Conservation (phyloP, 495 filamentous ascomycete species). For the Penicillium coprophilum region DNA sequence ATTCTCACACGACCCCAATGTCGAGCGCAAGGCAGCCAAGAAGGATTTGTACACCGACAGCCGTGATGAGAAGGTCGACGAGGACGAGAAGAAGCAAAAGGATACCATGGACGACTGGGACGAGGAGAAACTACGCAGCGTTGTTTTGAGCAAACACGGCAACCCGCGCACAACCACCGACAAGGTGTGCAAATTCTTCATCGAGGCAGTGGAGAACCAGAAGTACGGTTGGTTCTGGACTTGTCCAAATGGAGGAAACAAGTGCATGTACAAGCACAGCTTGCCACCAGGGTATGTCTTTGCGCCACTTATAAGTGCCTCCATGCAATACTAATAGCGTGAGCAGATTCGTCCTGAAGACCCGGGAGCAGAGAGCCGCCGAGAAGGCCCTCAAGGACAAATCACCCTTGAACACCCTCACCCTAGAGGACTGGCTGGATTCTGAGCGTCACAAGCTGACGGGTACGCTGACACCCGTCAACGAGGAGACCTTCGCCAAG, state of each 20-base stretch:
- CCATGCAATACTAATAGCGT: conserved; percentile 24
- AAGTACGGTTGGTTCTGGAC: conserved; percentile 99
- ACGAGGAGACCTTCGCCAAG: conserved; percentile 81
- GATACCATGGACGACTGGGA: conserved; percentile 97
- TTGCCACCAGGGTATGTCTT: conserved; percentile 81
- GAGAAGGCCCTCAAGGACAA: conserved; percentile 99
- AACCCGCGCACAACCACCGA: conserved; percentile 96
- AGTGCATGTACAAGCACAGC: conserved; percentile 98
- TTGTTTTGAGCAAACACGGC: conserved; percentile 92
- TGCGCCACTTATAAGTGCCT: neutral
- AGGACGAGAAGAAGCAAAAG: conserved; percentile 77
- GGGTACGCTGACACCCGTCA: conserved; percentile 89
- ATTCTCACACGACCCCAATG: conserved; percentile 85
- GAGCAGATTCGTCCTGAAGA: conserved; percentile 88
- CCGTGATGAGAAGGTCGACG: conserved; percentile 63
- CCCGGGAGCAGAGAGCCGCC: conserved; percentile 91
- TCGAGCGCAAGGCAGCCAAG: conserved; percentile 91
- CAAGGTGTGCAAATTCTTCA: conserved; percentile 99
- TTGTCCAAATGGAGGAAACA: conserved; percentile 94
- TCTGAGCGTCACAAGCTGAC: conserved; percentile 90
- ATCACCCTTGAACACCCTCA: conserved; percentile 89
- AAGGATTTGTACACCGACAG: conserved; percentile 88
- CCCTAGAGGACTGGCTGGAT: conserved; percentile 96
- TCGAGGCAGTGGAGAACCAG: conserved; percentile 94
- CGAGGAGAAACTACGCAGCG: conserved; percentile 88